Percentiles rank a stretch among this genome's conserved stretches.
phyloP scores from a whole-genome alignment of 441 rosid genomes.

The Gossypium schwendimanii region DNA sequence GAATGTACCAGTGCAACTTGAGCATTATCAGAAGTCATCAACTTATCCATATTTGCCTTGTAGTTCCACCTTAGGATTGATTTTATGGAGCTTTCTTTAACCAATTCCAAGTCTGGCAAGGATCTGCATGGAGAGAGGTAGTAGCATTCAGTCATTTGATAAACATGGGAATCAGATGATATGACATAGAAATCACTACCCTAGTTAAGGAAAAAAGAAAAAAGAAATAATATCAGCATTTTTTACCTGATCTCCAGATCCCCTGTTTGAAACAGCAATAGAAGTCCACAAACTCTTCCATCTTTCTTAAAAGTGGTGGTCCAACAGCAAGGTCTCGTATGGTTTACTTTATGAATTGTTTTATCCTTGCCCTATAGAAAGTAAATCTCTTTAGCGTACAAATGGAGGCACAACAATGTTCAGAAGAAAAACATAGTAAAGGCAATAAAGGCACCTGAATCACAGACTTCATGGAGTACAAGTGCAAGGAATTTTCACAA shows the following conservation, averaged over 20 bases:
- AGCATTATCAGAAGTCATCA: constrained; percentile 38
- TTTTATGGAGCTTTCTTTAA: constrained; percentile 46
- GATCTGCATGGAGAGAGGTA: constrained; percentile 36
- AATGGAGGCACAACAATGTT: constrained; percentile 17
- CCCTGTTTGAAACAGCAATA: constrained; percentile 52
- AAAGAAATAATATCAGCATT: background rate
- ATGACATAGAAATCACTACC: background rate
- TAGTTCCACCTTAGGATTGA: constrained; percentile 59
- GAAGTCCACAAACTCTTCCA: constrained; percentile 37
- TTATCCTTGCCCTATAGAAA: constrained; percentile 45
- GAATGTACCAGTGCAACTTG: constrained; percentile 40
- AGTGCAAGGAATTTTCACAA: constrained; percentile 42
- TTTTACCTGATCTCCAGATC: constrained; percentile 55
- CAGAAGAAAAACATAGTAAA: constrained; percentile 4
- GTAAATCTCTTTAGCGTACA: constrained; percentile 16
- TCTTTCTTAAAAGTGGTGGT: constrained; percentile 43
- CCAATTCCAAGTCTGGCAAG: constrained; percentile 50
- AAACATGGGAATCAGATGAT: background rate
- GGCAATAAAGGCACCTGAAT: constrained; percentile 39
- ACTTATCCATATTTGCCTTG: constrained; percentile 51
- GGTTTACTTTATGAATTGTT: constrained; percentile 46
- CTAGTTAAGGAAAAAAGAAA: background rate
- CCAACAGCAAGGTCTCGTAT: constrained; percentile 56
- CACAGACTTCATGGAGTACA: constrained; percentile 41
- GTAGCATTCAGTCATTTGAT: constrained; percentile 8